Evolutionary conservation across 768 basidiomycete species (phyloP).

Genomic region (Trametes villosa): DNA sequence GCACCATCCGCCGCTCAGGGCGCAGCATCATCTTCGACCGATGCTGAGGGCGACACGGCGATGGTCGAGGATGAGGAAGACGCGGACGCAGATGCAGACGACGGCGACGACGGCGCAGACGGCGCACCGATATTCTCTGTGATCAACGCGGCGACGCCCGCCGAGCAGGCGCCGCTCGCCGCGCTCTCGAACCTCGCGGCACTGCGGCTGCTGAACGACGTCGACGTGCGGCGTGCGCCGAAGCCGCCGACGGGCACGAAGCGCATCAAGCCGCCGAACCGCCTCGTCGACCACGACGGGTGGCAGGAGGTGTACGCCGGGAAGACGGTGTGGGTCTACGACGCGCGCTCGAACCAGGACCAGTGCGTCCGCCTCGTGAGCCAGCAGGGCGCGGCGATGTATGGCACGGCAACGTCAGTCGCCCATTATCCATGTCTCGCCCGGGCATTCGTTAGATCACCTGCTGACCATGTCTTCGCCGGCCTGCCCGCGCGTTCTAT

Average conservation of each 20-base stretch:
- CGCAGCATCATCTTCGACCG: constrained; percentile 20
- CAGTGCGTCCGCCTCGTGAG: constrained; percentile 70
- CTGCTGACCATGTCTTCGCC: too few relatives aligned
- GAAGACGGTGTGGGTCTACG: constrained; percentile 76
- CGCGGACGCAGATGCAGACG: constrained; percentile 37
- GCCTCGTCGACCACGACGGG: constrained; percentile 62
- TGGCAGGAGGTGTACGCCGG: constrained; percentile 79
- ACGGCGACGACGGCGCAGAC: constrained; percentile 20
- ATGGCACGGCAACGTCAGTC: constrained; percentile 79
- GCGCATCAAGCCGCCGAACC: constrained; percentile 54
- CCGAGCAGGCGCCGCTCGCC: constrained; percentile 46
- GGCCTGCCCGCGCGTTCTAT: neutral
- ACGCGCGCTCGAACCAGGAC: constrained; percentile 65
- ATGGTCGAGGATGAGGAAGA: constrained; percentile 32
- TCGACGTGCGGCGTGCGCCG: constrained; percentile 63
- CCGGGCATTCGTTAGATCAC: too few relatives aligned
- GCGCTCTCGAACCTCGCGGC: constrained; percentile 67
- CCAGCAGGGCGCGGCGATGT: constrained; percentile 58
- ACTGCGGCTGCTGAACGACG: constrained; percentile 73
- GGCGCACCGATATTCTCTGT: constrained; percentile 52
- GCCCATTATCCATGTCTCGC: too few relatives aligned
- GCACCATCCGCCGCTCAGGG: constrained; percentile 26
- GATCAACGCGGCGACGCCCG: constrained; percentile 47
- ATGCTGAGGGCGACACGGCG: constrained; percentile 28
- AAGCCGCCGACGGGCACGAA: constrained; percentile 47